A percentile compares a stretch with the other conserved stretches of the same genome.
These are phyloP conservation scores for Yamadazyma aaseri DNA, from an alignment of 1,139 yeast genomes.

Conservation along the genomic window DNA sequence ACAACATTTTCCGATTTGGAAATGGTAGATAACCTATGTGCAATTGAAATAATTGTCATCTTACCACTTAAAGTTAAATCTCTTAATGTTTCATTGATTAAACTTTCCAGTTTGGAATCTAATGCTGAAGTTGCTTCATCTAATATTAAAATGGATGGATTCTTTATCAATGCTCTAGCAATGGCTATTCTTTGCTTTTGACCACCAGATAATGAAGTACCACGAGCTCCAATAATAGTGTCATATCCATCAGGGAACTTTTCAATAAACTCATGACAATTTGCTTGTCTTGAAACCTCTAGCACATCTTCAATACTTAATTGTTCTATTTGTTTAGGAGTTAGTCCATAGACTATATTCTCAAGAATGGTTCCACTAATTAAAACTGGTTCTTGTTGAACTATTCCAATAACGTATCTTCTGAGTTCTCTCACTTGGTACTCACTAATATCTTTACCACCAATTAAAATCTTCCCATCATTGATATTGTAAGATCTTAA, in stretches of 20 bases:
- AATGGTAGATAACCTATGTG: slow-evolving; percentile 85
- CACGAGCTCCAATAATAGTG: slow-evolving; percentile 54
- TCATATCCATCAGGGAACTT: slow-evolving; percentile 54
- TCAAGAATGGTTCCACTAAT: slow-evolving; percentile 78
- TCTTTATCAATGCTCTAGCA: slow-evolving; percentile 73
- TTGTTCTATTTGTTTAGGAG: slow-evolving; percentile 46
- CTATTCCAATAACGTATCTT: slow-evolving; percentile 69
- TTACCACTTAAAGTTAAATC: slow-evolving; percentile 56
- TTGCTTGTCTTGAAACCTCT: slow-evolving; percentile 49
- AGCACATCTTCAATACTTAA: slow-evolving; percentile 42
- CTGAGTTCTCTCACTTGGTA: slow-evolving; percentile 72
- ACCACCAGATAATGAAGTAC: slow-evolving; percentile 73
- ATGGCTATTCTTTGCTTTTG: slow-evolving; percentile 89
- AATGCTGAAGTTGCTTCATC: slow-evolving; percentile 83
- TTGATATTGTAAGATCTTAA: slow-evolving; percentile 64
- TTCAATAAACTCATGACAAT: slow-evolving; percentile 53
- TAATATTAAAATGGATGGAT: slow-evolving; percentile 59
- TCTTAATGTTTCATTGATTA: slow-evolving; percentile 59
- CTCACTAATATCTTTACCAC: slow-evolving; percentile 62
- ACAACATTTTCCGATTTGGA: slow-evolving; percentile 54
- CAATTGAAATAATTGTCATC: slow-evolving; percentile 85
- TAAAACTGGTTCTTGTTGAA: slow-evolving; percentile 85
- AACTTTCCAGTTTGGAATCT: slow-evolving; percentile 70
- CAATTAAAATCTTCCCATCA: slow-evolving; percentile 62
- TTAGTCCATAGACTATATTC: slow-evolving; percentile 74